Conservation (phyloP, 176 grass and related monocot species). For the Musa troglodytarum region DNA sequence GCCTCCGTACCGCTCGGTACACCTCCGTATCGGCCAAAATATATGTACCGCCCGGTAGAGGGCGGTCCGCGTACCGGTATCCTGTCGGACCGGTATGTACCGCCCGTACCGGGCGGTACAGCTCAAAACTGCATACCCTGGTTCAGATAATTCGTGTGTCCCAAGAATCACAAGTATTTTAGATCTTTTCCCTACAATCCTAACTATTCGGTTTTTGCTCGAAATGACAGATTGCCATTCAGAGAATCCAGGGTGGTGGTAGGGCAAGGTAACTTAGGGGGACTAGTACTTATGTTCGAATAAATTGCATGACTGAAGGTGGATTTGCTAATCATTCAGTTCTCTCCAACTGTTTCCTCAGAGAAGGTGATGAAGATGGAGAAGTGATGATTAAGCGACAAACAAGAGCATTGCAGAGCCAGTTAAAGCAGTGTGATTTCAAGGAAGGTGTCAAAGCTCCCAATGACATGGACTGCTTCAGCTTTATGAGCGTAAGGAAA, state of each 20-base stretch:
- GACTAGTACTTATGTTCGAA: not conserved
- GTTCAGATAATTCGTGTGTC: too few species aligned
- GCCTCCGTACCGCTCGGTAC: too few species aligned
- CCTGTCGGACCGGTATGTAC: too few species aligned
- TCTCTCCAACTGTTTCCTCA: not conserved
- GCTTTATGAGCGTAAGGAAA: constrained; percentile 42
- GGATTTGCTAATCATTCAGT: not conserved
- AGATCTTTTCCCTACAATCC: not conserved
- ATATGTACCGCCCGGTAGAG: too few species aligned
- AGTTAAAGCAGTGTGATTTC: constrained; percentile 56
- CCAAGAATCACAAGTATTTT: too few species aligned
- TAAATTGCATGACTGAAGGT: not conserved
- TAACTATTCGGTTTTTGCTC: constrained; percentile 13
- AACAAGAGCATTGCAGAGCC: constrained; percentile 46
- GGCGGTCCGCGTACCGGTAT: too few species aligned
- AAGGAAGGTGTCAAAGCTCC: constrained; percentile 38
- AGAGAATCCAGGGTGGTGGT: constrained; percentile 62
- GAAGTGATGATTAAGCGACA: not conserved
- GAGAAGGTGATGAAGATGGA: constrained; percentile 11
- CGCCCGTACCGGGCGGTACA: too few species aligned
- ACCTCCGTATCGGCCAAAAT: too few species aligned
- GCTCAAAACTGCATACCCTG: too few species aligned
- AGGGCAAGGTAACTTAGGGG: constrained; percentile 26
- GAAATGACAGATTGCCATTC: constrained; percentile 78
- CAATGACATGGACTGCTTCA: constrained; percentile 25